These are phyloP conservation scores for Nicotiana tomentosiformis DNA, from an alignment of 257 asterid genomes.

Conservation along the genomic window DNA sequence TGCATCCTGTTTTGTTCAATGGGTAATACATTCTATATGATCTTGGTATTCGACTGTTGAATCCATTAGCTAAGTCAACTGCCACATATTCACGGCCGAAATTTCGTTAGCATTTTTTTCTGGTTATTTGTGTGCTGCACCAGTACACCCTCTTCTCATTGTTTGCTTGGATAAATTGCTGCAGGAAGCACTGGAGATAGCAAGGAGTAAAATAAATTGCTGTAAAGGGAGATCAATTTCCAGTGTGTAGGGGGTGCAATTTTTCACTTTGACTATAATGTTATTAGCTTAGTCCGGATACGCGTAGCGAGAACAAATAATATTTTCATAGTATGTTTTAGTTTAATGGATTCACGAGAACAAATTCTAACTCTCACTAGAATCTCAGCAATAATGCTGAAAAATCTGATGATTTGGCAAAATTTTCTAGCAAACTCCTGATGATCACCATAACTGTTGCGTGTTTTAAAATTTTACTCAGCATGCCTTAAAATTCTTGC, in stretches of 20 bases:
- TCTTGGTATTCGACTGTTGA: not conserved
- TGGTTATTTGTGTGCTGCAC: not conserved
- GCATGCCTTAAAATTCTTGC: too few species aligned
- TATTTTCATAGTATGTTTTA: not conserved
- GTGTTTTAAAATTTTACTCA: too few species aligned
- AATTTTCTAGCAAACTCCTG: too few species aligned
- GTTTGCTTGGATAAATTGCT: not conserved
- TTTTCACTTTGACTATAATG: too few species aligned
- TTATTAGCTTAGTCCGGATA: not conserved
- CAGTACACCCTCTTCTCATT: not conserved
- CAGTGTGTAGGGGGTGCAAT: not conserved
- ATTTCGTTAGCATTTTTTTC: not conserved
- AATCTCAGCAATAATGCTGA: too few species aligned
- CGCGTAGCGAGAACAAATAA: not conserved
- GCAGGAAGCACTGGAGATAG: not conserved
- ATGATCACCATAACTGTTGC: too few species aligned
- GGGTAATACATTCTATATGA: not conserved
- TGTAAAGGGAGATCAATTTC: not conserved
- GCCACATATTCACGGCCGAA: not conserved
- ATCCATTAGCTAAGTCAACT: not conserved
- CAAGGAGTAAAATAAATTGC: not conserved
- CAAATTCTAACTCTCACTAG: not conserved
- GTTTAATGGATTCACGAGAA: not conserved
- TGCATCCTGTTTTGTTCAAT: not conserved
- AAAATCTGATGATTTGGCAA: too few species aligned